Evolutionary conservation across 2,329 filamentous ascomycete species (phyloP), one percentile per base, ranked within the genome.

Genomic region (Ilyonectria sp.): DNA sequence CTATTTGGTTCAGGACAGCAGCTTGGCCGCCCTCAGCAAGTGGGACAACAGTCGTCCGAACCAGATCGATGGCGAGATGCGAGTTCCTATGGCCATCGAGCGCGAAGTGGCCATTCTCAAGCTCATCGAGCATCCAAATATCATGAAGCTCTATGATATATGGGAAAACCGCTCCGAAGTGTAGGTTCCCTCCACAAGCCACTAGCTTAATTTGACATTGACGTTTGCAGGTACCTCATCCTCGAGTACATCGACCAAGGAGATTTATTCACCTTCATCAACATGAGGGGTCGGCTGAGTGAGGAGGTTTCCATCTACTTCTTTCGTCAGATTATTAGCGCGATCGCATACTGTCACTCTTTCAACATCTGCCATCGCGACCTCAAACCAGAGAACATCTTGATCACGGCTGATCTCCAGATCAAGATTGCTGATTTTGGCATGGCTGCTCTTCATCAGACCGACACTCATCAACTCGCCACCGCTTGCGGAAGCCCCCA

Each of bases 341-440:
- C 94, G 1, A 87, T 99, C 57, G 91, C 94, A 3, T 98, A 98
- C 82, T 97, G 95, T 74, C 96, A 99, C 81, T 91, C 93, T 3
- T 94, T 97, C 82, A 94, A 95, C 74, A 97, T 99, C 70, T 97
- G 95, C 78, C 96, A 99, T 78, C 93, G 96, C 26, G 96, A 99
- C 75, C 86, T 99, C 60, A 99, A 99, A 81, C 96, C 95, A 0
- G 96, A 99, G 82, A 99, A 99, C 75, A 98, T 99, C 52, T 86
- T 99, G 19, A 86, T 99, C 57, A 94, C 94, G 64, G 85, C 85
- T 3, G 85, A 91, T 53, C 88, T 92, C 60, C 90, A 93, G 65
- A 91, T 98, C 79, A 99, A 98, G 82, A 91, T 99, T 74, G 95
- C 95, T 58, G 96, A 99, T 80, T 99, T 99, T 80, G 95, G 96